These are phyloP conservation scores for Flaveria bidentis DNA, from an alignment of 129 eudicot species.

Conservation along the genomic window DNA sequence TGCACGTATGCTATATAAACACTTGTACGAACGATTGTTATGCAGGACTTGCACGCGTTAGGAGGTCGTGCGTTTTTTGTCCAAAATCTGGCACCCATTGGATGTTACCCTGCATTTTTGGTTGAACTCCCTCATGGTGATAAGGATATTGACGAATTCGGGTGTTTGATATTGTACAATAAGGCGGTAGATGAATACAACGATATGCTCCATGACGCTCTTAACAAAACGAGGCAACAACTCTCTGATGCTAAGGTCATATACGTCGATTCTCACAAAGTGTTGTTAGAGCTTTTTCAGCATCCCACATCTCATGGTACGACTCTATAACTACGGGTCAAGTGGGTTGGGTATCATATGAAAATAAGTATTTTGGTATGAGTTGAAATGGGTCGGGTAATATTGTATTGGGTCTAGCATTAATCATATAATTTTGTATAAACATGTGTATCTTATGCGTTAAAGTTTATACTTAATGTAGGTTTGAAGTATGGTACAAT, in stretches of 20 bases:
- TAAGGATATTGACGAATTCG: slow-evolving; percentile 66
- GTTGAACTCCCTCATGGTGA: slow-evolving; percentile 68
- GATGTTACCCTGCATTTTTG: slow-evolving; percentile 86
- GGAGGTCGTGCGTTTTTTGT: slow-evolving; percentile 86
- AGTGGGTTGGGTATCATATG: neutral
- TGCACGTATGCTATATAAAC: neutral
- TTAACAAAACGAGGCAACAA: slow-evolving; percentile 47
- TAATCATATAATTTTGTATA: neutral
- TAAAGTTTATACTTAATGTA: slow-evolving; percentile 20
- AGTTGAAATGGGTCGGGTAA: neutral
- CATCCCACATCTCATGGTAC: slow-evolving; percentile 87
- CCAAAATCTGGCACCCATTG: slow-evolving; percentile 86
- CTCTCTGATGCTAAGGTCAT: slow-evolving; percentile 57
- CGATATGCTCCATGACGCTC: slow-evolving; percentile 60
- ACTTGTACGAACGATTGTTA: neutral
- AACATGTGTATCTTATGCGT: neutral
- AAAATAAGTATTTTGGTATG: neutral
- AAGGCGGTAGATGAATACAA: slow-evolving; percentile 72
- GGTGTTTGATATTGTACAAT: slow-evolving; percentile 81
- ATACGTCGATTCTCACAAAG: slow-evolving; percentile 67
- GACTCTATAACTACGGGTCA: neutral
- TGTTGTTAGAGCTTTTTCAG: slow-evolving; percentile 69
- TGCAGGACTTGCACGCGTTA: slow-evolving; percentile 61
- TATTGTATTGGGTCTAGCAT: neutral
- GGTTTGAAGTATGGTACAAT: slow-evolving; percentile 63